Evolutionary conservation across 1,284 basidiomycete species (phyloP).

Genomic region (Melampsora larici-populina): DNA sequence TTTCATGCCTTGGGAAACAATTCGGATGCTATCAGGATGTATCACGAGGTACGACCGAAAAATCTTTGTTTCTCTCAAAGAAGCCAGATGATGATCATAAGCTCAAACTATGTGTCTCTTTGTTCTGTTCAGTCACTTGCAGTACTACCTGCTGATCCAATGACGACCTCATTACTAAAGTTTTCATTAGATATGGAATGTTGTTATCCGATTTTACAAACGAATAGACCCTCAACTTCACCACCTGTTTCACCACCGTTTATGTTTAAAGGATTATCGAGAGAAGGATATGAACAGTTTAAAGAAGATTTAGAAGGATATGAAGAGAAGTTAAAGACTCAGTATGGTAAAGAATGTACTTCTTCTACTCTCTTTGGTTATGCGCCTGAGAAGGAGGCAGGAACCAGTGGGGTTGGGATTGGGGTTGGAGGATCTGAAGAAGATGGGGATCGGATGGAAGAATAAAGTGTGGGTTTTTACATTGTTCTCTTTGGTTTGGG

Average conservation of each 20-base stretch:
- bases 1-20: slow-evolving; percentile 69
- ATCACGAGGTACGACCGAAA: slow-evolving; percentile 68
- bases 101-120: not conserved
- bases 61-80: not conserved
- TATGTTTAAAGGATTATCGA: not conserved
- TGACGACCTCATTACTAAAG: slow-evolving; percentile 78
- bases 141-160: slow-evolving; percentile 77
- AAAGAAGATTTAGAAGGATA: not conserved
- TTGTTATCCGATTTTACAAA: not conserved
- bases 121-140: slow-evolving; percentile 64
- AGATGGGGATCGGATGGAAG: no score
- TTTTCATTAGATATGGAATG: slow-evolving; percentile 61
- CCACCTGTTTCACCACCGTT: not conserved
- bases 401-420: no score
- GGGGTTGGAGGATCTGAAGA: no score
- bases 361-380: not conserved
- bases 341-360: not conserved
- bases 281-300: not conserved
- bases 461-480: not conserved
- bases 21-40: slow-evolving; percentile 75
- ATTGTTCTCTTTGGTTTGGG: no score
- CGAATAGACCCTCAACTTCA: not conserved
- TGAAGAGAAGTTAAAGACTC: not conserved
- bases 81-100: not conserved
- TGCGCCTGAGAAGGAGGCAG: no score